These are phyloP conservation scores for Carnegiea gigantea DNA, from an alignment of 179 eudicot genomes.

Conservation along the genomic window DNA sequence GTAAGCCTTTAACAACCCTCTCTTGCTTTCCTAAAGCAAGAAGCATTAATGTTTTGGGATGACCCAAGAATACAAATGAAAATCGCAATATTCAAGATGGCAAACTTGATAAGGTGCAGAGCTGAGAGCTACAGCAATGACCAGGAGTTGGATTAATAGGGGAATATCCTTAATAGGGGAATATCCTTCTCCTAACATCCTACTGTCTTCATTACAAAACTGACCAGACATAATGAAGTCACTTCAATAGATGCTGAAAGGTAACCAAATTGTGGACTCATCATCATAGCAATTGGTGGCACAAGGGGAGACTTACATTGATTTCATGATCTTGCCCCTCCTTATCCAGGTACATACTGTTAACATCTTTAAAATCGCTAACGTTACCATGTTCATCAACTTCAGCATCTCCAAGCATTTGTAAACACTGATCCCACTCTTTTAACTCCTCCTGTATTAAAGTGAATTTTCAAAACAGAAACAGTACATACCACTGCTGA, in stretches of 20 bases:
- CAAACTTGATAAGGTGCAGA: not conserved
- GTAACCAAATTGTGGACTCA: too few species aligned
- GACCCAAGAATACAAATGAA: not conserved
- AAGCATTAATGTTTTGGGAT: not conserved
- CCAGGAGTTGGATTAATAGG: not conserved
- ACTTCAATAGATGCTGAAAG: not conserved
- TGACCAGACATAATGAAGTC: not conserved
- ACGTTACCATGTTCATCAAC: conserved; percentile 86
- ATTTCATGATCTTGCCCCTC: conserved; percentile 95
- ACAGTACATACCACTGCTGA: not conserved
- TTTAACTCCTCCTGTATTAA: conserved; percentile 72
- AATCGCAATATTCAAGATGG: not conserved
- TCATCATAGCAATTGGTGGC: not conserved
- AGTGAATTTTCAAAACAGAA: not conserved
- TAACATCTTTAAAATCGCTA: conserved; percentile 57
- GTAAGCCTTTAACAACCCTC: not conserved
- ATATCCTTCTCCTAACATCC: not conserved
- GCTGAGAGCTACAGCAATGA: not conserved
- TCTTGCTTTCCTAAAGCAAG: not conserved
- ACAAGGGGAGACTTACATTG: conserved; percentile 52
- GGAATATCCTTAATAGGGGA: not conserved
- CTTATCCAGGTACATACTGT: conserved; percentile 76
- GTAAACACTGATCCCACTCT: conserved; percentile 96
- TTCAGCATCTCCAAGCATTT: conserved; percentile 92
- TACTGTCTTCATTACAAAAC: not conserved